Evolutionary conservation across 2,329 filamentous ascomycete genomes (phyloP).

Genomic region (Hypoxylon sp.): DNA sequence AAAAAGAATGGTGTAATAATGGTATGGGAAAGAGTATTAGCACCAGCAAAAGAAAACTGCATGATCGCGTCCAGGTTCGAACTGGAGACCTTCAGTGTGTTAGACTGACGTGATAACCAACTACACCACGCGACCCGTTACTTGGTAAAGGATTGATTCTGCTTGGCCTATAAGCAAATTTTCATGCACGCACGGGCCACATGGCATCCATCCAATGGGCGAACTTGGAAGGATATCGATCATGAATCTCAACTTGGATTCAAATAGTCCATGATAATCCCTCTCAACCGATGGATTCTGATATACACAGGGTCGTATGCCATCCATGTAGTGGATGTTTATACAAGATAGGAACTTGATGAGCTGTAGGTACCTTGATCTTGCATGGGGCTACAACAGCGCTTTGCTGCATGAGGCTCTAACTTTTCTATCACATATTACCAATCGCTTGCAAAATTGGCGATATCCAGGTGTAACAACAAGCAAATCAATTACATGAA

Average conservation of each 20-base stretch:
- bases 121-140: constrained; percentile 53
- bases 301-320: not conserved
- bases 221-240: not conserved
- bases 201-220: not conserved
- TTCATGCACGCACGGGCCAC: not conserved
- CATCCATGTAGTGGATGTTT: not conserved
- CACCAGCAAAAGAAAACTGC: constrained; percentile 1
- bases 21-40: not conserved
- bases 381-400: not conserved
- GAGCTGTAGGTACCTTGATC: not conserved
- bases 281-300: not conserved
- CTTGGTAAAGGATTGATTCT: not conserved
- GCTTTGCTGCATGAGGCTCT: not conserved
- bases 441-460: too few relatives aligned
- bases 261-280: not conserved
- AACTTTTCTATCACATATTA: not conserved
- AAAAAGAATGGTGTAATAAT: not conserved
- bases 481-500: not conserved
- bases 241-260: not conserved
- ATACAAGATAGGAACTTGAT: not conserved
- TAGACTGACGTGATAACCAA: constrained; percentile 67
- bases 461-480: not conserved
- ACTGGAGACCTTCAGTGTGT: constrained; percentile 59
- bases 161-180: not conserved
- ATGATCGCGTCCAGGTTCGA: constrained; percentile 52